phyloP scores from a whole-genome alignment of 306 rosid genomes.

The Arachis stenosperma region DNA sequence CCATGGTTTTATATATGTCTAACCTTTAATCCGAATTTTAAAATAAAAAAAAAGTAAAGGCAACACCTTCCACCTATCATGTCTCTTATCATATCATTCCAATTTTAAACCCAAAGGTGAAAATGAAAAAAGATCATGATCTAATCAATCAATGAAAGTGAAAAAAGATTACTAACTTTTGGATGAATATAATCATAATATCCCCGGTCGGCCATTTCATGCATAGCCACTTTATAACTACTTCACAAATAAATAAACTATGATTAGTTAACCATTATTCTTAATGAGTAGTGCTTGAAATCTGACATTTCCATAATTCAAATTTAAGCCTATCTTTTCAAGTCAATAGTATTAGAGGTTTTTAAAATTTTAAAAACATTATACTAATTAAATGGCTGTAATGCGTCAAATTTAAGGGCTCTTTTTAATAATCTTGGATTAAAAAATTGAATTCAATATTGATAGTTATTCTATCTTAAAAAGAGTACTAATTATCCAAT shows the following conservation, averaged over 20 bases:
- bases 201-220: slow-evolving; percentile 36
- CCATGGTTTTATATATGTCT: slow-evolving; percentile 35
- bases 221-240: slow-evolving; percentile 40
- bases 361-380: too few species aligned
- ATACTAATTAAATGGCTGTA: too few species aligned
- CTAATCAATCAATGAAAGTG: slow-evolving; percentile 66
- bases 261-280: slow-evolving; percentile 14
- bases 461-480: too few species aligned
- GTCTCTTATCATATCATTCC: slow-evolving; percentile 53
- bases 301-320: slow-evolving; percentile 16
- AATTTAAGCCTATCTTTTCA: neutral
- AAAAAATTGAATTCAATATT: too few species aligned
- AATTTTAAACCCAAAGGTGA: slow-evolving; percentile 55
- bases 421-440: too few species aligned
- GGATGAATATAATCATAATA: slow-evolving; percentile 15
- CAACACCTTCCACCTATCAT: slow-evolving; percentile 30
- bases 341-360: slow-evolving; percentile 22
- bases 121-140: slow-evolving; percentile 64
- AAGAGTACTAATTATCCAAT: too few species aligned
- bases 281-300: slow-evolving; percentile 42
- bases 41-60: neutral
- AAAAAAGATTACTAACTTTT: slow-evolving; percentile 64
- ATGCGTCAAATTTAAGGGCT: too few species aligned
- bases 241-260: slow-evolving; percentile 18
- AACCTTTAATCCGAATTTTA: slow-evolving; percentile 30